Evolutionary conservation across 2,329 filamentous ascomycete genomes (phyloP), one percentile per base, ranked within the genome.

Genomic region (Colletotrichum salicis): DNA sequence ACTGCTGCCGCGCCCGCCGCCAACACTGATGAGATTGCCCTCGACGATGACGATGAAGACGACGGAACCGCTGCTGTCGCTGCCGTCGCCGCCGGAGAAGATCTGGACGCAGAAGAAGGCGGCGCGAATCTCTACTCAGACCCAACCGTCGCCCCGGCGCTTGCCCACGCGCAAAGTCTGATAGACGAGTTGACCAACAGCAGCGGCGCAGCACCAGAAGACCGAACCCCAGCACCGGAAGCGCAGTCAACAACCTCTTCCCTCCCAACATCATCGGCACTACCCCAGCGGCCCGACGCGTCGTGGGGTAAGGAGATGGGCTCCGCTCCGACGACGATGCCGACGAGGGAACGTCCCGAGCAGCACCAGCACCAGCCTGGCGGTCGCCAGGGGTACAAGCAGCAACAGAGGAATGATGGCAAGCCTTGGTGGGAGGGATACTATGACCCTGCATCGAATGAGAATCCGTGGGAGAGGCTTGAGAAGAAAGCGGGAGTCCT

Each of bases 381-480:
- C 5, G 51, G 61, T 24, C 33, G 37, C 4, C 27, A 11, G 7
- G 37, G 24, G 1, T 33, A 62, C 37, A 55, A 56, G 4, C 33
- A 57, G 27, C 57, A 72, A 27, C 67, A 69, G 12, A 45, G 58
- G n/a, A 37, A 27, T 37, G 58, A 61, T 24, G 63, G 73, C 10
- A 73, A 83, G 70, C 82, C 81, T 1, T 93, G 92, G 84, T 93
- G 91, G 80, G 82, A 86, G 51, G 90, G 86, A 45, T 94, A 93
- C 79, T 95, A 94, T 79, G 88, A 93, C 70, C 87, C 89, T 0
- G 87, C 85, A 70, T 93, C 91, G 73, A 89, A 94, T 75, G 86
- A 91, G 78, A 94, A 95, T 78, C 93, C 93, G 0, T 95, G 93
- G 93, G 87, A 86, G 62, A 79, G 78, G 10, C 80, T 92, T 24